Evolutionary conservation across 106 monocot species (phyloP).

Genomic region (Allium fistulosum): DNA sequence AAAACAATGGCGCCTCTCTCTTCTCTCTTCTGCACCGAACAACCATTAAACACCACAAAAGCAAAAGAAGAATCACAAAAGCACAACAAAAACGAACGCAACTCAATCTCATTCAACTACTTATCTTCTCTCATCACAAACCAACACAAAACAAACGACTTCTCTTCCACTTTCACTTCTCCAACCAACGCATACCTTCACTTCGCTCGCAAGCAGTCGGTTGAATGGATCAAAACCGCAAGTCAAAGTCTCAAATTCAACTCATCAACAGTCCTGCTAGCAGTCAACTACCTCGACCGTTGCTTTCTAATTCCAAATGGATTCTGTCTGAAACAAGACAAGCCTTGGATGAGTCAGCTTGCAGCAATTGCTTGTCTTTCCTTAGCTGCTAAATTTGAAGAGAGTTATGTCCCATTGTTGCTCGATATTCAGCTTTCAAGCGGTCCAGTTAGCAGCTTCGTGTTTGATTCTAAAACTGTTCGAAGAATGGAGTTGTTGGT

Average conservation of each 20-base stretch:
- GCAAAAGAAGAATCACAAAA: too few relatives aligned
- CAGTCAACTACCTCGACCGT: slow-evolving; percentile 54
- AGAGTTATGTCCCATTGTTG: slow-evolving; percentile 47
- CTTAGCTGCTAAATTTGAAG: slow-evolving; percentile 61
- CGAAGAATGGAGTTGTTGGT: slow-evolving; percentile 60
- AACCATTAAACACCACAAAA: too few relatives aligned
- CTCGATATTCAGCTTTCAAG: slow-evolving; percentile 38
- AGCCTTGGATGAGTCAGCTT: slow-evolving; percentile 57
- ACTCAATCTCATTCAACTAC: neutral
- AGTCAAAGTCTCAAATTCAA: slow-evolving; percentile 25
- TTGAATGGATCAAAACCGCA: slow-evolving; percentile 23
- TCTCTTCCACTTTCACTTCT: neutral
- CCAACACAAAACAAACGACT: slow-evolving; percentile 9
- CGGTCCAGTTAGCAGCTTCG: slow-evolving; percentile 9
- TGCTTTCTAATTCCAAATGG: slow-evolving; percentile 29
- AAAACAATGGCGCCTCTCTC: too few relatives aligned
- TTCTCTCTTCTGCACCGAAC: too few relatives aligned
- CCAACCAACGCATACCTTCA: slow-evolving; percentile 1
- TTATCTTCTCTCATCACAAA: slow-evolving; percentile 25
- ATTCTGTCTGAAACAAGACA: slow-evolving; percentile 13
- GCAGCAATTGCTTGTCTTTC: slow-evolving; percentile 49
- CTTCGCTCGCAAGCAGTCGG: slow-evolving; percentile 16
- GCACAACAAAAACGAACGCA: neutral
- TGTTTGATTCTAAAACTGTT: slow-evolving; percentile 49
- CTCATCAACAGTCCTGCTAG: slow-evolving; percentile 35